A percentile compares a stretch with the other conserved stretches of the same genome.
These are phyloP conservation scores for Leishmania amazonensis DNA, from an alignment of 208 protist species.

Conservation along the genomic window DNA sequence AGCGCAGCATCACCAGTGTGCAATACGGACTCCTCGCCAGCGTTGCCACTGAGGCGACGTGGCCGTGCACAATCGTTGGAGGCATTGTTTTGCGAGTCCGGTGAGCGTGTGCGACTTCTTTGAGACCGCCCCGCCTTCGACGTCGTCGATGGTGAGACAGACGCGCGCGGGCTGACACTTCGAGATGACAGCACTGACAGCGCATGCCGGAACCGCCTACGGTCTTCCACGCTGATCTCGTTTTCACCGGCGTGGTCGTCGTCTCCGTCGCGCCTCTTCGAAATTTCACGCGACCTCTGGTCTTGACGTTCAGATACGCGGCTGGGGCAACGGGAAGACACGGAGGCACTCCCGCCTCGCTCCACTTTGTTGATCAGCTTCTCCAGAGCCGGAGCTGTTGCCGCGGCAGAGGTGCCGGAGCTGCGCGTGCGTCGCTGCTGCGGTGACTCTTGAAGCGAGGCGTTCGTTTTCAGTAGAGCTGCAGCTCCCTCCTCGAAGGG, in stretches of 20 bases:
- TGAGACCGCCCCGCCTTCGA: background rate
- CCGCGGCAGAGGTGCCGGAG: background rate
- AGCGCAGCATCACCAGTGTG: background rate
- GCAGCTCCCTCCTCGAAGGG: constrained; percentile 29
- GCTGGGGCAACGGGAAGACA: background rate
- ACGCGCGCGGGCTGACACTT: constrained; percentile 41
- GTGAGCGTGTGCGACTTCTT: constrained; percentile 1
- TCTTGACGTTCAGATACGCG: background rate
- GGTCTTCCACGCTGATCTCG: constrained; percentile 19
- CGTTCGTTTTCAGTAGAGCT: constrained; percentile 2
- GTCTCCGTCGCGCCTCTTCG: background rate
- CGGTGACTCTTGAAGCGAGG: background rate
- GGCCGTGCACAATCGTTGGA: background rate
- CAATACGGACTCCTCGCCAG: background rate
- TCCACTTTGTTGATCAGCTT: constrained; percentile 38
- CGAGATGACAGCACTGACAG: constrained; percentile 42
- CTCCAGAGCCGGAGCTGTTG: constrained; percentile 20
- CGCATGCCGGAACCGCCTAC: constrained; percentile 39
- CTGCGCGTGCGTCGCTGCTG: constrained; percentile 4
- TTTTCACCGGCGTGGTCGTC: background rate
- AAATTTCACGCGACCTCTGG: background rate
- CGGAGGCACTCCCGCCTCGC: background rate
- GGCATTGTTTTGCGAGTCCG: background rate
- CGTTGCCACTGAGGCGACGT: background rate
- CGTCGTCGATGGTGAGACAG: constrained; percentile 17